These are phyloP conservation scores for Ambrosiella xylebori DNA, from an alignment of 2,329 filamentous ascomycete genomes.

Conservation along the genomic window DNA sequence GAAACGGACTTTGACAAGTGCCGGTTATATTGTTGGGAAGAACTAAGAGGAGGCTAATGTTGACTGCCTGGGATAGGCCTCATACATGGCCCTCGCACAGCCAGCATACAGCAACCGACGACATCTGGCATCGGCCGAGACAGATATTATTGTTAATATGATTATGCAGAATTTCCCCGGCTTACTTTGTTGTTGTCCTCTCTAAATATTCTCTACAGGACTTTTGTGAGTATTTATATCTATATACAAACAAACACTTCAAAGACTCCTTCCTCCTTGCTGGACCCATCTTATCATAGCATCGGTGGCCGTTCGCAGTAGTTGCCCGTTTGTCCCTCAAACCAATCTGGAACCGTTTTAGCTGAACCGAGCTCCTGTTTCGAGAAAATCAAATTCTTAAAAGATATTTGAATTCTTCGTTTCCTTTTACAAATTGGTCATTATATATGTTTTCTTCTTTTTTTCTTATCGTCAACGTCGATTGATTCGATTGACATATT, in stretches of 20 bases:
- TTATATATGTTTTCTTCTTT: not conserved
- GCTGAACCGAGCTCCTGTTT: slow-evolving; percentile 6
- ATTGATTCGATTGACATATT: not conserved
- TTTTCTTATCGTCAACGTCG: not conserved
- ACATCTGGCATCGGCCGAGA: no score
- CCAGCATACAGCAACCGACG: no score
- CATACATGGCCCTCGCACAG: no score
- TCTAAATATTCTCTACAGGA: no score
- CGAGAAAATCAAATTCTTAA: not conserved
- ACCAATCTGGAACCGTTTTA: slow-evolving; percentile 5
- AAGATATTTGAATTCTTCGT: not conserved
- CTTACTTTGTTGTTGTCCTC: no score
- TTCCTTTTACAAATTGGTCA: not conserved
- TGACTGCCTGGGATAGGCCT: no score
- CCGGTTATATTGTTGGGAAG: not conserved
- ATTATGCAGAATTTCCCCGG: no score
- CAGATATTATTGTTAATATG: no score
- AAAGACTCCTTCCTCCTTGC: no score
- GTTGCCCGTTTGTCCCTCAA: not conserved
- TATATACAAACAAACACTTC: not conserved
- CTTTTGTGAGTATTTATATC: not conserved
- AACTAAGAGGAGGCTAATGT: no score
- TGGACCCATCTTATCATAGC: not conserved
- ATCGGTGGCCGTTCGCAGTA: not conserved
- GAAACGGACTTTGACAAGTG: not conserved